phyloP scores from a whole-genome alignment of 352 stramenopile genomes.

The Globisporangium alternatum region DNA sequence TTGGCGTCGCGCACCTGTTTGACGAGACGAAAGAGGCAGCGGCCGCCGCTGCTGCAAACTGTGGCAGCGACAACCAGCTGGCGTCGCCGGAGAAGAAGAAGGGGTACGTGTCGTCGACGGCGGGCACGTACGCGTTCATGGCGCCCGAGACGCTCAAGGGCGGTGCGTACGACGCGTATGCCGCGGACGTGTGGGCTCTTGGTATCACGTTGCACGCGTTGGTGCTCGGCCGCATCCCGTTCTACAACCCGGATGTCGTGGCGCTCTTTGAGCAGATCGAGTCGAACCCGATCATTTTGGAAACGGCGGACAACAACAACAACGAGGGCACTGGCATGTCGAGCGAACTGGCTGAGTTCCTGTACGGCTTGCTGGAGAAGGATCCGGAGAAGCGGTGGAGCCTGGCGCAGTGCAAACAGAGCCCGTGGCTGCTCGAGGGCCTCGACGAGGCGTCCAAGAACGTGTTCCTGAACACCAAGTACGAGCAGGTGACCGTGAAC shows the following conservation, averaged over 20 bases:
- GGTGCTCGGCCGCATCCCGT: constrained; percentile 78
- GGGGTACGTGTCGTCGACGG: constrained; percentile 73
- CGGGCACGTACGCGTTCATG: constrained; percentile 87
- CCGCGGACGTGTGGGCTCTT: constrained; percentile 85
- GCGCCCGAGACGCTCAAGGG: constrained; percentile 76
- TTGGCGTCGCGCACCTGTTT: constrained; percentile 83
- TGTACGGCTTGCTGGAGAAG: constrained; percentile 72
- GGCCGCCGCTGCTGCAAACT: neutral
- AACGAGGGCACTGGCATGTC: constrained; percentile 23
- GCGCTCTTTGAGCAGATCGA: constrained; percentile 85
- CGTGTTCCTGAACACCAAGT: constrained; percentile 46
- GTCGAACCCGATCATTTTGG: constrained; percentile 39
- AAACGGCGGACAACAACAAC: constrained; percentile 26
- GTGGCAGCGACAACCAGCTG: constrained; percentile 13
- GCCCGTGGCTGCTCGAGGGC: constrained; percentile 63
- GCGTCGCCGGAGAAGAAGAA: constrained; percentile 43
- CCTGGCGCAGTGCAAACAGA: constrained; percentile 64
- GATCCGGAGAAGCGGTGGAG: constrained; percentile 68
- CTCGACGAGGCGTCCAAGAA: constrained; percentile 32
- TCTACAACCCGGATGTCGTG: constrained; percentile 78
- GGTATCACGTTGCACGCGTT: constrained; percentile 84
- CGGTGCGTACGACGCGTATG: constrained; percentile 74
- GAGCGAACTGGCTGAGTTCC: constrained; percentile 38
- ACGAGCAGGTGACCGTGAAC: constrained; percentile 55
- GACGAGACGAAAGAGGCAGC: constrained; percentile 39